Evolutionary conservation across 2,329 filamentous ascomycete genomes (phyloP).

Genomic region (Metarhizium rileyi): DNA sequence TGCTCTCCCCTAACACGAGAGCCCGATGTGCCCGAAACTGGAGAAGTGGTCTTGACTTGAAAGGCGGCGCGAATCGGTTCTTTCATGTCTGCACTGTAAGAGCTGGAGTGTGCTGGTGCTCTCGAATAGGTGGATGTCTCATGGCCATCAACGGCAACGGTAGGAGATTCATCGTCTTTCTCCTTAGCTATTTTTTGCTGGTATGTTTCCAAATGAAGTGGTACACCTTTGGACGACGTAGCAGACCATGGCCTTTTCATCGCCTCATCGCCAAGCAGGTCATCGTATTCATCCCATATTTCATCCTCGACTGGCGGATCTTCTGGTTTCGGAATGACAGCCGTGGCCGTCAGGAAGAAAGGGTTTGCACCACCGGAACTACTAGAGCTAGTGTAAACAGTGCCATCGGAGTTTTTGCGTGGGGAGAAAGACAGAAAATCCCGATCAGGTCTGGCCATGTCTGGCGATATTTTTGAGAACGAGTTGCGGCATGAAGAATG

Average conservation of each 20-base stretch:
- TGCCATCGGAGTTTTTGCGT: slow-evolving; percentile 60
- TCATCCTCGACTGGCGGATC: slow-evolving; percentile 70
- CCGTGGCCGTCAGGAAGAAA: slow-evolving; percentile 49
- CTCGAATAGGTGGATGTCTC: slow-evolving; percentile 24
- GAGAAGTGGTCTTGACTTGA: slow-evolving; percentile 29
- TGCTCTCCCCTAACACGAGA: neutral
- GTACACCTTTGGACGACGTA: slow-evolving; percentile 45
- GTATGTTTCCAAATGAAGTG: slow-evolving; percentile 46
- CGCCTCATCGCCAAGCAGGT: slow-evolving; percentile 61
- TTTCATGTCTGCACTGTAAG: slow-evolving; percentile 45
- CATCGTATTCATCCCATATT: slow-evolving; percentile 90
- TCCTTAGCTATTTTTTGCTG: slow-evolving; percentile 26
- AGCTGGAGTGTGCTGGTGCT: slow-evolving; percentile 35
- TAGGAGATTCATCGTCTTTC: slow-evolving; percentile 38
- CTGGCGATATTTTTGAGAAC: slow-evolving; percentile 20
- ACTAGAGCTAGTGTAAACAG: slow-evolving; percentile 42
- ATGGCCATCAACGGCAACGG: slow-evolving; percentile 24
- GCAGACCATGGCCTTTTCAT: slow-evolving; percentile 37
- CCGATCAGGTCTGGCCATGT: slow-evolving; percentile 20
- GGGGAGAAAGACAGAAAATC: slow-evolving; percentile 71
- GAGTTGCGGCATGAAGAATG: slow-evolving; percentile 21
- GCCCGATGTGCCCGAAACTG: slow-evolving; percentile 14
- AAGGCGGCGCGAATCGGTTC: slow-evolving; percentile 42
- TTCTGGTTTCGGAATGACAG: slow-evolving; percentile 51
- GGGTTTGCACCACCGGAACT: slow-evolving; percentile 51